phyloP scores from a whole-genome alignment of 331 rosid species.

The Telfairia occidentalis region DNA sequence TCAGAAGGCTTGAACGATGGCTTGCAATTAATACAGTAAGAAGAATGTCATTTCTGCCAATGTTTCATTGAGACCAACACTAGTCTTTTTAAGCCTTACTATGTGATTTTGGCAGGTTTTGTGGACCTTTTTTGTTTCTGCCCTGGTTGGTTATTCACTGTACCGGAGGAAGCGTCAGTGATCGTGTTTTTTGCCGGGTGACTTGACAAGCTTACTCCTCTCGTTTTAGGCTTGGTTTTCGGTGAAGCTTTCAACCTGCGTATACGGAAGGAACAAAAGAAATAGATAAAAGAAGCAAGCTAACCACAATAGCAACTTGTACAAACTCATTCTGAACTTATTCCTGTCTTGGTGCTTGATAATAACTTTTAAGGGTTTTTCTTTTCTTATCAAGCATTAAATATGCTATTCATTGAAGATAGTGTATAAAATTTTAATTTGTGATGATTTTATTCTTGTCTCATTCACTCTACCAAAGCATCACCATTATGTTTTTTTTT shows the following conservation, averaged over 20 bases:
- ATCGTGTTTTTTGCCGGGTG: not conserved
- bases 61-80: not conserved
- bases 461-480: no score
- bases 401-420: not conserved
- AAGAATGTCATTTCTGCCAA: not conserved
- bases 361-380: not conserved
- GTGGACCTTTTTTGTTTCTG: constrained; percentile 94
- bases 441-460: no score
- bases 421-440: not conserved
- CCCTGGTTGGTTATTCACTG: constrained; percentile 86
- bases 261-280: not conserved
- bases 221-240: not conserved
- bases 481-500: no score
- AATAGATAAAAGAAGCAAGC: not conserved
- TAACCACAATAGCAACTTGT: constrained; percentile 2
- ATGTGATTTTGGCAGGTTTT: constrained; percentile 44
- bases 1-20: constrained; percentile 89
- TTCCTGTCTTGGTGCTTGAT: not conserved
- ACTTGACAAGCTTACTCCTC: not conserved
- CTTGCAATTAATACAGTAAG: constrained; percentile 83
- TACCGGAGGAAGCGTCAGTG: constrained; percentile 72
- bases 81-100: not conserved
- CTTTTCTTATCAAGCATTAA: not conserved
- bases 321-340: not conserved
- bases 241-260: not conserved